Evolutionary conservation across 345 rosid species (phyloP).

Genomic region (Mangifera indica): DNA sequence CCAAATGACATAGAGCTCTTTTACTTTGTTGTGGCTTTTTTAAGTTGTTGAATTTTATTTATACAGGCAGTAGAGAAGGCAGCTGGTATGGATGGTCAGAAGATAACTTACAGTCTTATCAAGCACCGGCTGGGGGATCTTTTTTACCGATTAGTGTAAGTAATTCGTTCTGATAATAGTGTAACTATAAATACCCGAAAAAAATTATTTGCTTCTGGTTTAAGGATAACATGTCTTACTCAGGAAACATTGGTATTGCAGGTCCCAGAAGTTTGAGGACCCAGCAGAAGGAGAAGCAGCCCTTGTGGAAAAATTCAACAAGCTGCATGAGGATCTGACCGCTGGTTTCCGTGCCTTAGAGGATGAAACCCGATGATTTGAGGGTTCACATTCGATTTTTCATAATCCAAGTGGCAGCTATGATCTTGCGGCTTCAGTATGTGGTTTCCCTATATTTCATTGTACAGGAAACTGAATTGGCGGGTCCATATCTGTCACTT

Average conservation of each 20-base stretch:
- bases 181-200: not conserved
- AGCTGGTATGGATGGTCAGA: slow-evolving; percentile 99
- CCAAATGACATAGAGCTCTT: not conserved
- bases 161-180: not conserved
- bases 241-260: slow-evolving; percentile 28
- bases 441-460: slow-evolving; percentile 5
- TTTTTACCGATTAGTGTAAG: slow-evolving; percentile 92
- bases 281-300: slow-evolving; percentile 96
- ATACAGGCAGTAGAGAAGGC: slow-evolving; percentile 90
- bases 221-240: not conserved
- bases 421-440: slow-evolving; percentile 2
- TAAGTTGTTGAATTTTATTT: not conserved
- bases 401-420: slow-evolving; percentile 5
- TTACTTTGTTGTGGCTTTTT: not conserved
- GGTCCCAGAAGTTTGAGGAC: slow-evolving; percentile 98
- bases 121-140: slow-evolving; percentile 98
- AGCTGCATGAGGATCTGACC: slow-evolving; percentile 80
- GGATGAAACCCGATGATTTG: slow-evolving; percentile 84
- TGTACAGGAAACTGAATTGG: slow-evolving; percentile 16
- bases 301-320: slow-evolving; percentile 77
- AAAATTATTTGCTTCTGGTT: not conserved
- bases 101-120: slow-evolving; percentile 83
- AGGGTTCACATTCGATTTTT: slow-evolving; percentile 1
- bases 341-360: slow-evolving; percentile 96
- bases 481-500: not conserved